A percentile compares a stretch with the other conserved stretches of the same genome.
These are phyloP conservation scores for Capsicum pubescens DNA, from an alignment of 257 asterid genomes.

Conservation along the genomic window DNA sequence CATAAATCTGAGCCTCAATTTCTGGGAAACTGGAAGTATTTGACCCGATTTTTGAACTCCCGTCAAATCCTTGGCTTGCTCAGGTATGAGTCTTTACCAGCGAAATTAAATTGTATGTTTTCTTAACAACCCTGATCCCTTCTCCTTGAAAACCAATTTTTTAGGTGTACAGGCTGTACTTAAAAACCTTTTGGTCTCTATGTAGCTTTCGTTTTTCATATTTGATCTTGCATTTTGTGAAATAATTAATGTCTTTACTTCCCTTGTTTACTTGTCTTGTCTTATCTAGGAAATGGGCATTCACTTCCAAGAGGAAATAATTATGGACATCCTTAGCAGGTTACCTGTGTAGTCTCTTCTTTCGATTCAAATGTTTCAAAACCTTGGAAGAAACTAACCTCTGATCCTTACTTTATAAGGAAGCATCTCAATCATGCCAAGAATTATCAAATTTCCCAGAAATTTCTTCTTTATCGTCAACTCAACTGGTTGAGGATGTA, in stretches of 20 bases:
- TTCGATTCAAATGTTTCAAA: neutral
- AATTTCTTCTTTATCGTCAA: neutral
- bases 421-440: neutral
- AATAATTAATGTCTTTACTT: neutral
- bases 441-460: neutral
- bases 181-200: neutral
- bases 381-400: neutral
- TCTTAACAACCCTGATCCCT: too few relatives aligned
- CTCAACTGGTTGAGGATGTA: neutral
- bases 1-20: neutral
- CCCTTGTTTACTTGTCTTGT: neutral
- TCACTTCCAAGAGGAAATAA: neutral
- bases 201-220: neutral
- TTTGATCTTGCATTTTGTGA: neutral
- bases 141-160: too few relatives aligned
- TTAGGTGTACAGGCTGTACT: neutral
- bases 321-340: neutral
- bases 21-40: neutral
- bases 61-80: too few relatives aligned
- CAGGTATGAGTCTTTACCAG: neutral
- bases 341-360: neutral
- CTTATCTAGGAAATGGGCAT: conserved; percentile 10
- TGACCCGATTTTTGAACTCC: neutral
- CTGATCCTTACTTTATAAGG: neutral
- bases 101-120: too few relatives aligned